A percentile compares a stretch with the other conserved stretches of the same genome.
phyloP scores from a whole-genome alignment of 257 asterid genomes.

The Cruciata laevipes region DNA sequence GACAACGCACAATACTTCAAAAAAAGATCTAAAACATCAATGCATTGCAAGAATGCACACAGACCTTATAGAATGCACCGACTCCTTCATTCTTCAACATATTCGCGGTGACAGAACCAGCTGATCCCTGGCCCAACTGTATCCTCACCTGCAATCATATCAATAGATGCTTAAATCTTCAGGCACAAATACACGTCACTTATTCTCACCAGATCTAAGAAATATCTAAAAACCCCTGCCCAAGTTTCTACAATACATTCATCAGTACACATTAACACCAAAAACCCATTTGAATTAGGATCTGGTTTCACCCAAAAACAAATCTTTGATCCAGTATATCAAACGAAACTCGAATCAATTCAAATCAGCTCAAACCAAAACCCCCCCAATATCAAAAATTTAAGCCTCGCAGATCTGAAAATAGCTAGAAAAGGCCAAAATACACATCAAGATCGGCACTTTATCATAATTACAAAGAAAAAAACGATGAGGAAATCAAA shows the following conservation, averaged over 20 bases:
- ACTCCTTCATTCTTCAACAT: slow-evolving; percentile 83
- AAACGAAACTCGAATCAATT: neutral
- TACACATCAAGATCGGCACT: neutral
- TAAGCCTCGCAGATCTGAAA: slow-evolving; percentile 17
- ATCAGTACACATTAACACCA: neutral
- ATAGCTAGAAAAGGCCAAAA: neutral
- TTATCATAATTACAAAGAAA: neutral
- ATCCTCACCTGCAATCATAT: slow-evolving; percentile 67
- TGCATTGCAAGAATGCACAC: slow-evolving; percentile 12
- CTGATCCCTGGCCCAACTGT: slow-evolving; percentile 97
- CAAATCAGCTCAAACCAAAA: too few species aligned
- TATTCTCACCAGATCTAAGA: neutral
- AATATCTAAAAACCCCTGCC: neutral
- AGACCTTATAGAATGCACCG: slow-evolving; percentile 87
- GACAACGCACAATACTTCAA: neutral
- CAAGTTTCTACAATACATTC: neutral
- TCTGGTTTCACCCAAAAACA: slow-evolving; percentile 18
- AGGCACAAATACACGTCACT: neutral
- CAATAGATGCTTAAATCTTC: slow-evolving; percentile 16
- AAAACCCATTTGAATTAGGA: slow-evolving; percentile 24
- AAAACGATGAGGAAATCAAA: neutral
- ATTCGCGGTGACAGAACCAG: slow-evolving; percentile 51
- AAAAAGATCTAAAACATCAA: neutral
- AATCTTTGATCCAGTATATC: neutral
- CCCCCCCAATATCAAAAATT: neutral